A percentile compares a stretch with the other conserved stretches of the same genome.
Conservation (phyloP, 2,329 filamentous ascomycete genomes). For the Hymenoscyphus albidus region DNA sequence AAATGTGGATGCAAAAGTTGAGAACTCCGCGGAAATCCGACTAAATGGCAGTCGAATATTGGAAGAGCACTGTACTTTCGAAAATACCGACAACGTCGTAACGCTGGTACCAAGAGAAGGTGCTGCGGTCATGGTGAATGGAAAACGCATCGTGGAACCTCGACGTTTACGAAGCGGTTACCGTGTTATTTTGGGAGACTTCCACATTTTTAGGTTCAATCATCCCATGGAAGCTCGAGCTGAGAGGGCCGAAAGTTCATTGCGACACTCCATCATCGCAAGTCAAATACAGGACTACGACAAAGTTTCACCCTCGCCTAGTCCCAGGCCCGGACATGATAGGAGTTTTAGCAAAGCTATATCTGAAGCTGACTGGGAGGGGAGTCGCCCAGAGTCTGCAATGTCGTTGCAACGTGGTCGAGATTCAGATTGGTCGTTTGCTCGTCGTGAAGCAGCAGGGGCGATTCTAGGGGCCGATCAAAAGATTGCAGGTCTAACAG, state of each 20-base stretch:
- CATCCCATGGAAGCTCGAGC: constrained; percentile 94
- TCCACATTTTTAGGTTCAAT: constrained; percentile 98
- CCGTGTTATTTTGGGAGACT: constrained; percentile 92
- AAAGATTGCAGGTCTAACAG: constrained; percentile 82
- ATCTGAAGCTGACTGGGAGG: constrained; percentile 70
- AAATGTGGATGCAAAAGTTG: constrained; percentile 80
- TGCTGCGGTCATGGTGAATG: constrained; percentile 98
- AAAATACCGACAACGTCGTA: constrained; percentile 90
- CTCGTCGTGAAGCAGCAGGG: constrained; percentile 85
- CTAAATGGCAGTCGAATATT: constrained; percentile 92
- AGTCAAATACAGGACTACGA: constrained; percentile 52
- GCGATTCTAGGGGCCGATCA: constrained; percentile 88
- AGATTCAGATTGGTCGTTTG: constrained; percentile 93
- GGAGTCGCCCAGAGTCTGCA: constrained; percentile 76
- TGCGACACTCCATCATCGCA: constrained; percentile 75
- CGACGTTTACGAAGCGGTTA: constrained; percentile 87
- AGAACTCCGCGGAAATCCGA: constrained; percentile 77
- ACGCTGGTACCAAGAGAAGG: constrained; percentile 84
- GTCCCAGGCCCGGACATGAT: constrained; percentile 65
- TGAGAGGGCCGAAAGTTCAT: constrained; percentile 81
- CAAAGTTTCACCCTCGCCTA: constrained; percentile 61
- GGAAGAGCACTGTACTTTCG: constrained; percentile 88
- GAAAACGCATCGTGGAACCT: constrained; percentile 80
- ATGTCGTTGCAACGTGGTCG: constrained; percentile 64
- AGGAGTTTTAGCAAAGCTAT: constrained; percentile 72